Conservation (phyloP, 176 grass and related monocot genomes). For the Musa acuminata region DNA sequence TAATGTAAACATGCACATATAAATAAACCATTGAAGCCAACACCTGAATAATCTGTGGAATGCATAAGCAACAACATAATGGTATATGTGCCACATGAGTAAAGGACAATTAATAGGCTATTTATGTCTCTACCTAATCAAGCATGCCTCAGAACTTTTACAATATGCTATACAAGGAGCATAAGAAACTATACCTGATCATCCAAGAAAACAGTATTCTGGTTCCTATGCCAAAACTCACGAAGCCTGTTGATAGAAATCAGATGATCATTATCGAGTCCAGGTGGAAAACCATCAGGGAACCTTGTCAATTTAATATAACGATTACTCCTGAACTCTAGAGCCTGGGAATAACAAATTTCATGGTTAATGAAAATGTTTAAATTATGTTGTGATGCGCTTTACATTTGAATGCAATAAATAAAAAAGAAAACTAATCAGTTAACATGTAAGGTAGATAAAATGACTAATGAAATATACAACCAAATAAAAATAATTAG, state of each 20-base stretch:
- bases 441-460: background rate
- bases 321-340: slow-evolving; percentile 37
- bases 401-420: background rate
- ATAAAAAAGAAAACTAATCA: background rate
- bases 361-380: background rate
- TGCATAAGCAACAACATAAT: background rate
- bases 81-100: background rate
- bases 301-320: slow-evolving; percentile 49
- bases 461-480: background rate
- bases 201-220: slow-evolving; percentile 54
- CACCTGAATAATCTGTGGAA: background rate
- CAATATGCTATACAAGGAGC: background rate
- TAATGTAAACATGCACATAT: too few species aligned
- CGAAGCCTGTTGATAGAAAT: slow-evolving; percentile 53
- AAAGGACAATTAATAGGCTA: background rate
- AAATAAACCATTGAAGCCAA: background rate
- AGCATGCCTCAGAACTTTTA: too few species aligned
- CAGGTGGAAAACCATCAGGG: slow-evolving; percentile 51
- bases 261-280: slow-evolving; percentile 53
- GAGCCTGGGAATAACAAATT: slow-evolving; percentile 24
- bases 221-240: slow-evolving; percentile 73
- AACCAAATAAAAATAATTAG: background rate
- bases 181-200: slow-evolving; percentile 46
- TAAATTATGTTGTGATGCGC: background rate
- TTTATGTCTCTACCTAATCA: background rate